Conservation (phyloP, 345 rosid genomes). For the Melastoma malabathricum region DNA sequence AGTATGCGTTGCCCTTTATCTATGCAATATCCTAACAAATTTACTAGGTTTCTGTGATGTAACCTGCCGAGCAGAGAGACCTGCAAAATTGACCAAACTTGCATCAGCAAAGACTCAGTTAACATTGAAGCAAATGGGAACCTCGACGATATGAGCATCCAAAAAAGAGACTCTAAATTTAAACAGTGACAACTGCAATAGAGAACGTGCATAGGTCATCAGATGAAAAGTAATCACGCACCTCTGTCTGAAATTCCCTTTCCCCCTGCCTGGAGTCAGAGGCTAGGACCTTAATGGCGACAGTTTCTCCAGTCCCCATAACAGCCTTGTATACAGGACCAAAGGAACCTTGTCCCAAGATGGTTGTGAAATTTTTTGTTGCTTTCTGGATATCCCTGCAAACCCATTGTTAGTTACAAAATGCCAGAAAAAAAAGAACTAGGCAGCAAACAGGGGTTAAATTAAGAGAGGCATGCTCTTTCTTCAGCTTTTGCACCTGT, state of each 20-base stretch:
- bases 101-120: neutral
- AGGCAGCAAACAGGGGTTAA: no score
- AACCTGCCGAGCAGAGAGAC: conserved; percentile 81
- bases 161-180: no score
- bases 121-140: no score
- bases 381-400: conserved; percentile 92
- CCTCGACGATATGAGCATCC: no score
- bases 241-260: conserved; percentile 93
- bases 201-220: no score
- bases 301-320: conserved; percentile 47
- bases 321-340: conserved; percentile 89
- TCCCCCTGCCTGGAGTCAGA: conserved; percentile 86
- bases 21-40: conserved; percentile 74
- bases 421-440: neutral
- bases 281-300: conserved; percentile 89
- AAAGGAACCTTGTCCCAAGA: conserved; percentile 84
- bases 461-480: no score
- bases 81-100: conserved; percentile 21
- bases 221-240: conserved; percentile 6
- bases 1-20: conserved; percentile 76
- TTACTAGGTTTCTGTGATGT: conserved; percentile 94
- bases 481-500: conserved; percentile 44
- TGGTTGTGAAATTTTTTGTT: conserved; percentile 67
- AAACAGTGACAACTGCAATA: neutral
- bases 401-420: conserved; percentile 1